Evolutionary conservation across 2,329 filamentous ascomycete species (phyloP), one percentile per base, ranked within the genome.

Genomic region (Lachnellula cervina): DNA sequence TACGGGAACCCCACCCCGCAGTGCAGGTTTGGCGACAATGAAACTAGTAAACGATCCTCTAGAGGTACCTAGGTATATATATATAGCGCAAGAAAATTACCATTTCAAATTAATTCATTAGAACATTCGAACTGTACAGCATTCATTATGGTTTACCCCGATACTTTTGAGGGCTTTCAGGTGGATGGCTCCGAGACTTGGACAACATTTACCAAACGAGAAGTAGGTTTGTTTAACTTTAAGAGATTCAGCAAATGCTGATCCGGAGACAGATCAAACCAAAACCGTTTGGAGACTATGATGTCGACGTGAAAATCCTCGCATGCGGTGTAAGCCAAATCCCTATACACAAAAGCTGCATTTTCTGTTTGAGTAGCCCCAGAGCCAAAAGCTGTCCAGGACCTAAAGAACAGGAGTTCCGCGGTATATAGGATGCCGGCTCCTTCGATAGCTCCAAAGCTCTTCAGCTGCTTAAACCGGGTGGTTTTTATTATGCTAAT

Each of bases 241-340:
- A 32, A 25, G 13, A 46, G 37, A 17, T 50, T 32, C 47, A 32
- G 19, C 19, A 38, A 38, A 45, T 37, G 13, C 4, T 19, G 19
- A 44, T 13, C 4, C 19, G 6, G 11, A 23, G 28, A 49, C 21
- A 59, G 57, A 48, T 57, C 76, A 81, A 86, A 66, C 83, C 91
- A 59, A 93, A 94, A 77, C 87, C 87, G n/a, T 94, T 94, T 70
- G 88, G 86, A 64, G 88, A 91, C 69, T 80, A 89, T 72, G 89
- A 95, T 68, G 82, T 96, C 66, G 90, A 95, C 68, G 82, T 96
- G 72, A 86, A 90, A 76, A 86, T 95, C 67, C 87, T 92, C 62
- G 85, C 81, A 70, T 92, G 88, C 66, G 88, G 89, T 66, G 78
- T 38, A 38, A 4, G 38, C 16, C 11, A n/a, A 38, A 38, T 11